Base-by-base conservation (phyloP, 2,329 filamentous ascomycete genomes). In the Ustulina deusta region DNA sequence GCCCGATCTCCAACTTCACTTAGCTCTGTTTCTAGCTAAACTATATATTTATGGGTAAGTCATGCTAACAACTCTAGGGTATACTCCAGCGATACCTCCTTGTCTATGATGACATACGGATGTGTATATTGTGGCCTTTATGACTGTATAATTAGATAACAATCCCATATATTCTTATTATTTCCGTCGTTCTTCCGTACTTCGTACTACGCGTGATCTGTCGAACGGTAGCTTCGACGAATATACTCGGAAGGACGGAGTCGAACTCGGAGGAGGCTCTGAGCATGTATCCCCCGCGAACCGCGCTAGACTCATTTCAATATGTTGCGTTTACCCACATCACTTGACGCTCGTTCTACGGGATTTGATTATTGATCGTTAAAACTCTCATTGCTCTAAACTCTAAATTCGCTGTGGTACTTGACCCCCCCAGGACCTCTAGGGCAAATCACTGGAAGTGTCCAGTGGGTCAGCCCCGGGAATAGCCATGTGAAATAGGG, bases 31-130 rank as follows among this genome's bases (percentile, higher is more conserved):
- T 34, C 46, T 64, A 68, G 61, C 51, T 61, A 34, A 65, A 68
- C 56, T 61, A 42, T 65, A 60, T 64, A 10, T 61, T 36, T 27
- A 22, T 40, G 3, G 2, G 55, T 25, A 13, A 27, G 17, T 38
- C 13, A 20, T 15, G 20, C 44, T 25, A 36, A 48, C 5, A 27
- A 27, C 29, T 55, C 29, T 55, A 42, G 6, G 17, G 42, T 17
- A 27, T 52, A 57, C 17, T 58, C 1, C 6, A 13, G 20, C 29
- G 13, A 1, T 27, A 27, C 29, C 46, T 54, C 61, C 58, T 36
- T 6, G 32, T 22, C 11, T 48, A 57, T 51, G 62, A 69, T 69
- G 62, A 65, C 66, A 69, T 56, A 34, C 29, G 51, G 51, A 62
- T 65, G 56, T 46, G 34, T 48, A 57, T 54, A 61, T 61, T 48